Conservation (phyloP, 169 alveolate genomes). For the Cryptosporidium andersoni region DNA sequence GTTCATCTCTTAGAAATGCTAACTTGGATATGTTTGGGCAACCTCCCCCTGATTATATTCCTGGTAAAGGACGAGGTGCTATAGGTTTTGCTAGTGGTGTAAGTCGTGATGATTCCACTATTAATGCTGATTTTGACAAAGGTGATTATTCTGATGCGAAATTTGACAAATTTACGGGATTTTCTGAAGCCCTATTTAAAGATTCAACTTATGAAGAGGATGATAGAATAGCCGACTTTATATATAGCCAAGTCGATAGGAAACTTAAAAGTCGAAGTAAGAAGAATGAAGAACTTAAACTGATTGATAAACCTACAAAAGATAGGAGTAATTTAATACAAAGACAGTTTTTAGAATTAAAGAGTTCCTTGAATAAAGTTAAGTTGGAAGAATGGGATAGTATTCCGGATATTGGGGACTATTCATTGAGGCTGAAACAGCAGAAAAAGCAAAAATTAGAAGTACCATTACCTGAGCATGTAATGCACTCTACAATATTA, state of each 20-base stretch:
- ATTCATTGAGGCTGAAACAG: constrained; percentile 87
- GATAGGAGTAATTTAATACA: constrained; percentile 84
- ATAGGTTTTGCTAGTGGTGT: constrained; percentile 98
- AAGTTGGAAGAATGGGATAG: constrained; percentile 96
- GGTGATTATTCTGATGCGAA: constrained; percentile 89
- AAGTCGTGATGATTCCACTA: constrained; percentile 92
- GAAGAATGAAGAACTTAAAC: constrained; percentile 85
- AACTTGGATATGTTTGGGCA: constrained; percentile 84
- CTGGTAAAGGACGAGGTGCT: constrained; percentile 97
- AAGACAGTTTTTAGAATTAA: constrained; percentile 82
- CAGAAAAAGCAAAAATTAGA: constrained; percentile 77
- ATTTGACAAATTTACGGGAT: constrained; percentile 93
- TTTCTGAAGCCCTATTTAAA: constrained; percentile 84
- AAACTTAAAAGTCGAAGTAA: constrained; percentile 90
- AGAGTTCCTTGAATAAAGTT: constrained; percentile 80
- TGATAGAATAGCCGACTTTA: constrained; percentile 90
- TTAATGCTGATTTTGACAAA: constrained; percentile 81
- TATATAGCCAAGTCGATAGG: constrained; percentile 88
- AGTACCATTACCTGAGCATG: constrained; percentile 91
- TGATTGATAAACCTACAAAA: constrained; percentile 85
- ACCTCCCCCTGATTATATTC: constrained; percentile 95
- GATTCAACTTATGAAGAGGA: constrained; percentile 91
- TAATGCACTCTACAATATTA: constrained; percentile 77
- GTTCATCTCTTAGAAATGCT: not conserved
- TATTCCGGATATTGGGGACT: constrained; percentile 94